These are phyloP conservation scores for Musa balbisiana DNA, from an alignment of 202 grass and related monocot genomes.

Conservation along the genomic window DNA sequence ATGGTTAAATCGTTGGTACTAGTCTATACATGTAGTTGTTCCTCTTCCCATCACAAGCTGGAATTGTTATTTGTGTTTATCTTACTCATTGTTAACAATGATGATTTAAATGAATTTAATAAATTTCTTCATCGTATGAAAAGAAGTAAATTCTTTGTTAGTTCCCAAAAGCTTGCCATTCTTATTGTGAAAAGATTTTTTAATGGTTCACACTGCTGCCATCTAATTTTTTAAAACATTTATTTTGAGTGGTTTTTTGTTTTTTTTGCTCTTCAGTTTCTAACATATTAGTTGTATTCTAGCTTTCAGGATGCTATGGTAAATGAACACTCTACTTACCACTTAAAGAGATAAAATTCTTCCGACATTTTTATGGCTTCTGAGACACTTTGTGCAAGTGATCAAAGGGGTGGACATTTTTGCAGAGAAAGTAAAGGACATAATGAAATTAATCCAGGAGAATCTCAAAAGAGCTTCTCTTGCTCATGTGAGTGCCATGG, in stretches of 20 bases:
- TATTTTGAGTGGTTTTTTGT: neutral
- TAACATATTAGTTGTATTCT: neutral
- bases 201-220: neutral
- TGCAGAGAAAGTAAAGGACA: constrained; percentile 6
- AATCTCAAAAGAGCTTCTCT: neutral
- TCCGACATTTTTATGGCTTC: neutral
- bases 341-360: neutral
- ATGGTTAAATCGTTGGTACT: neutral
- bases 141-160: neutral
- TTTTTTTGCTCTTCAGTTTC: neutral
- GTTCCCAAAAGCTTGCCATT: neutral
- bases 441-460: constrained; percentile 7
- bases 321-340: neutral
- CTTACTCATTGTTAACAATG: neutral
- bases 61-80: neutral
- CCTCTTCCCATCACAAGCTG: neutral
- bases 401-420: neutral
- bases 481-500: constrained; percentile 4
- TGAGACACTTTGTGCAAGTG: neutral
- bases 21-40: neutral
- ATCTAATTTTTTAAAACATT: neutral
- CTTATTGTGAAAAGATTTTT: neutral
- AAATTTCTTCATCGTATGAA: neutral
- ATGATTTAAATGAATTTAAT: neutral
- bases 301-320: neutral